These are phyloP conservation scores for Penicillium sp. DNA, from an alignment of 2,329 filamentous ascomycete genomes.

Conservation along the genomic window DNA sequence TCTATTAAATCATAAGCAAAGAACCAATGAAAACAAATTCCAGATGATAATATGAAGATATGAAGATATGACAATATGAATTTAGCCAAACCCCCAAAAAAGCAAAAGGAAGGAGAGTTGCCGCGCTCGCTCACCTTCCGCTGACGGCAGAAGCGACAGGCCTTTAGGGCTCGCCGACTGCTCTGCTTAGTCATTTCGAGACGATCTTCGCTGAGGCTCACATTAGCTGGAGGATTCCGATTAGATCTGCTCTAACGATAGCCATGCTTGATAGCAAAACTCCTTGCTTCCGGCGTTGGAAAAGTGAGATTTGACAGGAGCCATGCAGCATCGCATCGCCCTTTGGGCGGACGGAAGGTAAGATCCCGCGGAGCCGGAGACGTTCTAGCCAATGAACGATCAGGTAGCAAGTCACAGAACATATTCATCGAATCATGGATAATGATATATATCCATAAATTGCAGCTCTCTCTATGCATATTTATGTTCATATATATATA, in stretches of 20 bases:
- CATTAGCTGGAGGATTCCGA: neutral
- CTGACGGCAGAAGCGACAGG: conserved; percentile 12
- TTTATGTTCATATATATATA: neutral
- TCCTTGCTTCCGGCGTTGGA: neutral
- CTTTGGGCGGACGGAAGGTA: neutral
- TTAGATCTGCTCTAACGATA: neutral
- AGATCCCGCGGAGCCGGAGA: neutral
- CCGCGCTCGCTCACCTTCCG: conserved; percentile 9
- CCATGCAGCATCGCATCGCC: neutral
- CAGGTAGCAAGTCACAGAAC: no score
- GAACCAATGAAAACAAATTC: neutral
- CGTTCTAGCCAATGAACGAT: neutral
- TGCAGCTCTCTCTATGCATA: neutral
- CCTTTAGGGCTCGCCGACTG: conserved; percentile 10
- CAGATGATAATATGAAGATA: neutral
- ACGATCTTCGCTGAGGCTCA: neutral
- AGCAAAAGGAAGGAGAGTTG: neutral
- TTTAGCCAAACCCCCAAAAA: neutral
- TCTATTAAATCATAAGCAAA: neutral
- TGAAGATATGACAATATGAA: neutral
- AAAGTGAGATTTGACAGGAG: neutral
- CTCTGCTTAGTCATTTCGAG: conserved; percentile 6
- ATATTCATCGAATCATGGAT: no score
- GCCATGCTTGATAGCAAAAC: neutral
- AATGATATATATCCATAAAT: no score